Conservation (phyloP, 108 stramenopile species). For the Aureococcus anophagefferens region DNA sequence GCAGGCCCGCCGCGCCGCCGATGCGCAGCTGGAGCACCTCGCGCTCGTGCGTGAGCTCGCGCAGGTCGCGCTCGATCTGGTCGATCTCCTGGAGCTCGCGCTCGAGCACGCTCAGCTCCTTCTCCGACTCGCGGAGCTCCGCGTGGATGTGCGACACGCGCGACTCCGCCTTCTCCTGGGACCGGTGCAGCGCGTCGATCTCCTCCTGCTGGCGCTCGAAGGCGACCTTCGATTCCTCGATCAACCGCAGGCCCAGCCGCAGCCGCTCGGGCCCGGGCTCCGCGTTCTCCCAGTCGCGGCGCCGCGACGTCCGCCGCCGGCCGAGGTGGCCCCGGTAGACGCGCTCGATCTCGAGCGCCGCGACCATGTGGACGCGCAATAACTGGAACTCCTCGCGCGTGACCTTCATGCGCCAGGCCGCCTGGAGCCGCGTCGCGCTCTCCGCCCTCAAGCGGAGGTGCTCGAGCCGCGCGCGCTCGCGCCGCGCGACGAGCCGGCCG, state of each 20-base stretch:
- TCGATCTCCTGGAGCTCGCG: slow-evolving; percentile 50
- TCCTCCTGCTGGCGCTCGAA: slow-evolving; percentile 54
- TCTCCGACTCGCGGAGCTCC: slow-evolving; percentile 38
- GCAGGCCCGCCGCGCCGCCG: slow-evolving; percentile 29
- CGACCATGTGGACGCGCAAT: slow-evolving; percentile 20
- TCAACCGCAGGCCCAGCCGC: slow-evolving; percentile 37
- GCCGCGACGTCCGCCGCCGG: slow-evolving; percentile 12
- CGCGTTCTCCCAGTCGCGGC: slow-evolving; percentile 37
- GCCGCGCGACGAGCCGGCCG: slow-evolving; percentile 9
- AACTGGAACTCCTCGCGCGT: slow-evolving; percentile 21
- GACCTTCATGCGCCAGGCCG: slow-evolving; percentile 31
- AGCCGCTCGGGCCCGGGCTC: slow-evolving; percentile 47
- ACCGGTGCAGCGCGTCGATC: slow-evolving; percentile 51
- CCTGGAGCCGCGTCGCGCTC: slow-evolving; percentile 16
- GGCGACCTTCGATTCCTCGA: slow-evolving; percentile 53
- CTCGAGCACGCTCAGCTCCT: slow-evolving; percentile 43
- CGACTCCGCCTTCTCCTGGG: slow-evolving; percentile 50
- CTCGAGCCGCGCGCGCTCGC: slow-evolving; percentile 14
- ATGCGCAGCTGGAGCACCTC: slow-evolving; percentile 33
- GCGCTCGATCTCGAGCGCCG: slow-evolving; percentile 32
- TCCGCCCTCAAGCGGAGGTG: background rate
- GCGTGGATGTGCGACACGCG: slow-evolving; percentile 43
- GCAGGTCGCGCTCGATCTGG: slow-evolving; percentile 45
- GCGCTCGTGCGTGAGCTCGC: slow-evolving; percentile 47
- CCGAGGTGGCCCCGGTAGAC: slow-evolving; percentile 37